Conservation (phyloP, 1,284 basidiomycete genomes). For the Trichosporon ovoides region DNA sequence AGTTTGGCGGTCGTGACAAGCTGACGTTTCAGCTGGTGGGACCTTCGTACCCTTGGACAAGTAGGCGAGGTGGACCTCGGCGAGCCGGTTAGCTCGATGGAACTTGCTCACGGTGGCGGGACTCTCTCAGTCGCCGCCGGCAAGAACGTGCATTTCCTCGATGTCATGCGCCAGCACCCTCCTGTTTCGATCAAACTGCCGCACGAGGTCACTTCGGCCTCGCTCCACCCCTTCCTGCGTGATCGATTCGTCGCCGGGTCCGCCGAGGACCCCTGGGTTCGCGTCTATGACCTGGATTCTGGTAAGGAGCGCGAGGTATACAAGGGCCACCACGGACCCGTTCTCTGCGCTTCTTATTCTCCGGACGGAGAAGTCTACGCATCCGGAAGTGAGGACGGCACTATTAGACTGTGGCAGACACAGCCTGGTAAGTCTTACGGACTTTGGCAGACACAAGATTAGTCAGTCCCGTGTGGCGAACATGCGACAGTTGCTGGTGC, state of each 20-base stretch:
- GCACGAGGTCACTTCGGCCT: slow-evolving; percentile 83
- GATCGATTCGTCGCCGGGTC: slow-evolving; percentile 93
- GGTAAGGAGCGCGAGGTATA: slow-evolving; percentile 84
- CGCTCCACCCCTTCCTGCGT: slow-evolving; percentile 79
- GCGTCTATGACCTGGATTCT: slow-evolving; percentile 78
- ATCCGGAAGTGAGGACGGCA: slow-evolving; percentile 74
- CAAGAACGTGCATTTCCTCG: slow-evolving; percentile 77
- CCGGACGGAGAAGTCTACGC: slow-evolving; percentile 99
- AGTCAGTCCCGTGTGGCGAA: slow-evolving; percentile 13
- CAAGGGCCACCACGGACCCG: slow-evolving; percentile 97
- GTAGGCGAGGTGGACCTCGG: slow-evolving; percentile 68
- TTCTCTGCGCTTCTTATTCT: slow-evolving; percentile 86
- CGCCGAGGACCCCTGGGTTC: slow-evolving; percentile 87
- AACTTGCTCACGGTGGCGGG: slow-evolving; percentile 75
- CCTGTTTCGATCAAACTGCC: slow-evolving; percentile 55
- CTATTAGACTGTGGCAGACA: slow-evolving; percentile 94
- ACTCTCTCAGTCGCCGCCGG: slow-evolving; percentile 86
- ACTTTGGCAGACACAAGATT: slow-evolving; percentile 65
- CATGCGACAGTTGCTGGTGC: not conserved
- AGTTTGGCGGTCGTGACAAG: not conserved
- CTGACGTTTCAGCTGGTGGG: slow-evolving; percentile 76
- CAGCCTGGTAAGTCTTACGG: slow-evolving; percentile 88
- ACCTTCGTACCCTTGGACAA: slow-evolving; percentile 69
- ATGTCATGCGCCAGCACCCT: slow-evolving; percentile 54
- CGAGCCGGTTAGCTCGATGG: slow-evolving; percentile 86